These are phyloP conservation scores for Tetradesmus lagerheimii DNA, from an alignment of 139 green algal genomes.

Conservation along the genomic window DNA sequence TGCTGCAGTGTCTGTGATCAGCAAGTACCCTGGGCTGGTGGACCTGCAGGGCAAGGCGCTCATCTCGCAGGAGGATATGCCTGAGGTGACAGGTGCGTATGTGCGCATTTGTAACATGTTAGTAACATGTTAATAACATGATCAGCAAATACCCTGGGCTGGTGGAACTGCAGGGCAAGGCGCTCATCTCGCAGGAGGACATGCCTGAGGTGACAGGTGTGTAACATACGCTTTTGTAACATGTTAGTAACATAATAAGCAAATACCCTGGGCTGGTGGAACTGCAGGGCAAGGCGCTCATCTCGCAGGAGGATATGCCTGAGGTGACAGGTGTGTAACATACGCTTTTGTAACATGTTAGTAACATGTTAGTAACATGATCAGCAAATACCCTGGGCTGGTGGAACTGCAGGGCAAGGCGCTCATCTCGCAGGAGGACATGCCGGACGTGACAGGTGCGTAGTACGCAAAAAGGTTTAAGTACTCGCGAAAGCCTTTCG, in stretches of 20 bases:
- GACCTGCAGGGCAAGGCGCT: conserved; percentile 14
- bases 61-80: conserved; percentile 11
- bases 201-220: background rate
- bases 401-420: conserved; percentile 25
- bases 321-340: background rate
- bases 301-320: conserved; percentile 4
- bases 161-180: conserved; percentile 22
- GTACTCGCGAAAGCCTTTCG: too few species aligned
- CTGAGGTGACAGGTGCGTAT: background rate
- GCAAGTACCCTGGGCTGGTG: background rate
- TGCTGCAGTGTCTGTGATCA: conserved; percentile 19
- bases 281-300: conserved; percentile 3
- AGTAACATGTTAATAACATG: too few species aligned
- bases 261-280: conserved; percentile 10
- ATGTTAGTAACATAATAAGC: background rate
- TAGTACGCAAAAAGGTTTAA: too few species aligned
- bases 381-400: background rate
- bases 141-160: background rate
- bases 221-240: background rate
- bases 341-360: background rate
- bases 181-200: background rate
- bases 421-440: background rate
- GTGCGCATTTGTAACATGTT: background rate
- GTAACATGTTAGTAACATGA: too few species aligned
- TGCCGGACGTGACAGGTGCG: background rate